These are phyloP conservation scores for Corniculantispora saksenae DNA, from an alignment of 2,329 filamentous ascomycete species.

Conservation along the genomic window DNA sequence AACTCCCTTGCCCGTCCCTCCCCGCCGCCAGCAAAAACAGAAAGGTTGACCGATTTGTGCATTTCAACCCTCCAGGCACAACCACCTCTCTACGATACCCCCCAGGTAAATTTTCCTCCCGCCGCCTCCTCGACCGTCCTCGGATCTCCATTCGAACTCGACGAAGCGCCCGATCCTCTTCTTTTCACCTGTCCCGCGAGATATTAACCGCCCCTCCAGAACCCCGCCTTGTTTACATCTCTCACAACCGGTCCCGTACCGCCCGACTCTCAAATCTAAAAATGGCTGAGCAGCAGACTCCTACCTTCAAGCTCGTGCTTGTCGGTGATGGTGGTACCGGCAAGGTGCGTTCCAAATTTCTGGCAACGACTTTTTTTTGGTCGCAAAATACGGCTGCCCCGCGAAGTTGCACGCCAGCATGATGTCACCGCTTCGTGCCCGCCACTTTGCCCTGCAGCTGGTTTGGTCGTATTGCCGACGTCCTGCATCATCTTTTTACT, in stretches of 20 bases:
- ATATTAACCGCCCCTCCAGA: conserved; percentile 38
- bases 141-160: conserved; percentile 10
- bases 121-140: conserved; percentile 23
- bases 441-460: conserved; percentile 13
- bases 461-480: neutral
- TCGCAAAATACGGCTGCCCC: conserved; percentile 14
- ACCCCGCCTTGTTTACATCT: conserved; percentile 52
- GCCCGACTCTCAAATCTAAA: conserved; percentile 33
- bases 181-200: conserved; percentile 5
- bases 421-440: conserved; percentile 24
- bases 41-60: conserved; percentile 36
- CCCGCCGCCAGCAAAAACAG: conserved; percentile 46
- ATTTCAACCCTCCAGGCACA: conserved; percentile 39
- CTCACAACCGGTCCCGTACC: conserved; percentile 29
- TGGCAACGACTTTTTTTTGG: conserved; percentile 20
- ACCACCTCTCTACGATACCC: conserved; percentile 26
- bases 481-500: conserved; percentile 18
- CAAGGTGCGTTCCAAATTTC: conserved; percentile 69
- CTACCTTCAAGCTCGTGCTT: conserved; percentile 99
- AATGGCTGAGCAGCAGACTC: conserved; percentile 65
- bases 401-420: conserved; percentile 20
- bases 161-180: neutral
- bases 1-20: conserved; percentile 39
- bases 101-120: conserved; percentile 14
- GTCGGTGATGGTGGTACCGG: conserved; percentile 99